phyloP scores from a whole-genome alignment of 192 early-diverging fungal species.

The Coemansia guatemalensis region DNA sequence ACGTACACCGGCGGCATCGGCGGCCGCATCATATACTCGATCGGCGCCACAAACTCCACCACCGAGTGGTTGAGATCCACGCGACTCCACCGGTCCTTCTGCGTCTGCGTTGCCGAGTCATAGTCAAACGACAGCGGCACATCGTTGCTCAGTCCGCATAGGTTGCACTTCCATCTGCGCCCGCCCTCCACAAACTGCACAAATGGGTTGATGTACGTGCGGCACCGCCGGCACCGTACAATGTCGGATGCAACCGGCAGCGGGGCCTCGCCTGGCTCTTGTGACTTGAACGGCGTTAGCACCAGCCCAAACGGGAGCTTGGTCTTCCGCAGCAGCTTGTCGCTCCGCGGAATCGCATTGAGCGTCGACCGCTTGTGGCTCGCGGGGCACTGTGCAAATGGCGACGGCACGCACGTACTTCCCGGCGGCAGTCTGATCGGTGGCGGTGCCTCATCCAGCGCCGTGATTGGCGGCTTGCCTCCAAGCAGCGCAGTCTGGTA shows the following conservation, averaged over 20 bases:
- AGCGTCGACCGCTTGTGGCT: constrained; percentile 88
- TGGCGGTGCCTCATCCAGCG: constrained; percentile 43
- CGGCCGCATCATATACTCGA: constrained; percentile 98
- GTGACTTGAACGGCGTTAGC: constrained; percentile 74
- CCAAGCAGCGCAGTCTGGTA: constrained; percentile 38
- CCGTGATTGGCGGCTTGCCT: constrained; percentile 39
- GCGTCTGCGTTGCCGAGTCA: constrained; percentile 73
- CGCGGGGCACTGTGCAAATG: constrained; percentile 65
- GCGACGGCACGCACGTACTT: constrained; percentile 37
- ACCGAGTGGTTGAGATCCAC: constrained; percentile 86
- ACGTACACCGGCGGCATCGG: constrained; percentile 93
- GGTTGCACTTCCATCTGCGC: constrained; percentile 93
- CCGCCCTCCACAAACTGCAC: constrained; percentile 95
- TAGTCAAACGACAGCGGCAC: constrained; percentile 77
- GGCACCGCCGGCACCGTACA: constrained; percentile 90
- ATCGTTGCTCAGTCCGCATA: constrained; percentile 92
- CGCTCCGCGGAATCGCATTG: constrained; percentile 84
- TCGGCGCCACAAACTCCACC: constrained; percentile 94
- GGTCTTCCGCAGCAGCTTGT: constrained; percentile 80
- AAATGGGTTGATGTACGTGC: constrained; percentile 97
- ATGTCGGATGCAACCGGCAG: constrained; percentile 93
- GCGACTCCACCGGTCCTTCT: constrained; percentile 82
- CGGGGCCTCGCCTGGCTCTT: constrained; percentile 55
- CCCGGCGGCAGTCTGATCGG: constrained; percentile 46
- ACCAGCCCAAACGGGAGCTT: constrained; percentile 87